Evolutionary conservation across 306 rosid species (phyloP).

Genomic region (Cicer chorassanicum): DNA sequence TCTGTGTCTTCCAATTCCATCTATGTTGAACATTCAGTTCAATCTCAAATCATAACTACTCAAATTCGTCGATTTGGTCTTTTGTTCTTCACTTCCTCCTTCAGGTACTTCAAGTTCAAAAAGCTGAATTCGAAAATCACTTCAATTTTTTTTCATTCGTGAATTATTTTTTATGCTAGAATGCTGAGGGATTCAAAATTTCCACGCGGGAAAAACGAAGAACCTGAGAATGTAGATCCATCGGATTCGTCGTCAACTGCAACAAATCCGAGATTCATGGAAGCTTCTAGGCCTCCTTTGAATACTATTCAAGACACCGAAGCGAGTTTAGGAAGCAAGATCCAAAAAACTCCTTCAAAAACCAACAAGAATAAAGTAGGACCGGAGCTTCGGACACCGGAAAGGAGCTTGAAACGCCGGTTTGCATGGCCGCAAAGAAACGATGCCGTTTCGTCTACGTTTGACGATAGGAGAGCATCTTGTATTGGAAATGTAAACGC

Average conservation of each 20-base stretch:
- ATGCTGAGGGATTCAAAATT: constrained; percentile 84
- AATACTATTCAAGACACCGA: constrained; percentile 80
- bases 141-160: background rate
- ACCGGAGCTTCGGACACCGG: constrained; percentile 82
- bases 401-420: constrained; percentile 53
- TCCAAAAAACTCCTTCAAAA: constrained; percentile 74
- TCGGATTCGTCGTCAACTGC: constrained; percentile 46
- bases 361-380: constrained; percentile 53
- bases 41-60: constrained; percentile 54
- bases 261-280: constrained; percentile 46
- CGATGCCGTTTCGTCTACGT: constrained; percentile 50
- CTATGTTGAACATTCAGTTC: constrained; percentile 47
- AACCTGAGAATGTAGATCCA: constrained; percentile 72
- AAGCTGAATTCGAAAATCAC: background rate
- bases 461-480: constrained; percentile 57
- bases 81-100: constrained; percentile 66
- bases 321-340: constrained; percentile 50
- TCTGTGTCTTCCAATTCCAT: constrained; percentile 14
- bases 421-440: constrained; percentile 82
- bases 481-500: constrained; percentile 46
- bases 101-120: constrained; percentile 57
- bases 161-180: constrained; percentile 45
- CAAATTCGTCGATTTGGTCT: constrained; percentile 51
- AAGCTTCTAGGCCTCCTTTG: constrained; percentile 70
- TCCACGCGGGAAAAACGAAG: constrained; percentile 73